A percentile compares a stretch with the other conserved stretches of the same genome.
Conservation (phyloP, 805 yeast species). For the Starmerella bacillaris region DNA sequence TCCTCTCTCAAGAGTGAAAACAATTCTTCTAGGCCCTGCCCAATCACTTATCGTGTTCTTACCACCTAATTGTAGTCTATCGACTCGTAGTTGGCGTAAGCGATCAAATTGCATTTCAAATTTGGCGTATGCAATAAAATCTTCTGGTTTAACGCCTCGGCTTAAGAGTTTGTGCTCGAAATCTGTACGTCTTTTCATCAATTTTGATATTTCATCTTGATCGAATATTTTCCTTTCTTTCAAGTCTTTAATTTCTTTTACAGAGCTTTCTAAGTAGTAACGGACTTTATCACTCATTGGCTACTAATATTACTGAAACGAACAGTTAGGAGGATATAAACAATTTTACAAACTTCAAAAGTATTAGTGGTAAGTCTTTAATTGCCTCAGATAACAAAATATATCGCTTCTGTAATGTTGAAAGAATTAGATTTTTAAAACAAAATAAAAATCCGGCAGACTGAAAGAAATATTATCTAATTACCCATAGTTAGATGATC, state of each 20-base stretch:
- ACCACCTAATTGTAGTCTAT: conserved; percentile 34
- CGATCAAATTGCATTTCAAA: conserved; percentile 69
- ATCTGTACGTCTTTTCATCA: conserved; percentile 87
- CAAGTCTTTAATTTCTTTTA: conserved; percentile 84
- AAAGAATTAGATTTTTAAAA: too few species aligned
- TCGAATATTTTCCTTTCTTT: conserved; percentile 64
- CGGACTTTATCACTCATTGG: conserved; percentile 38
- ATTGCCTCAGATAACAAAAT: too few species aligned
- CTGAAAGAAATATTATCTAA: too few species aligned
- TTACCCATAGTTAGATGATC: too few species aligned
- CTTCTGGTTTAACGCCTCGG: conserved; percentile 61
- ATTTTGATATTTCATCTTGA: conserved; percentile 60
- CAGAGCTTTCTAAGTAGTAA: conserved; percentile 46
- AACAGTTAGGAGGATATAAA: neutral
- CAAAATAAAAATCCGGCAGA: too few species aligned
- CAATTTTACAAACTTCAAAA: too few species aligned
- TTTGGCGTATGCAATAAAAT: conserved; percentile 58
- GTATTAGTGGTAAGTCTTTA: too few species aligned
- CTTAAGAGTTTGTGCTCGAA: conserved; percentile 81
- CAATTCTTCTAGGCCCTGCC: conserved; percentile 66
- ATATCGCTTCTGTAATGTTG: too few species aligned
- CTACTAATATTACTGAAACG: neutral
- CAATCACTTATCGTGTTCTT: conserved; percentile 44
- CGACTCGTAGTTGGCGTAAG: conserved; percentile 52
- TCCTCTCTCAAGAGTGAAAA: conserved; percentile 70